Base-by-base conservation (phyloP, 2,329 filamentous ascomycete species). In the Helicocarpus griseus region DNA sequence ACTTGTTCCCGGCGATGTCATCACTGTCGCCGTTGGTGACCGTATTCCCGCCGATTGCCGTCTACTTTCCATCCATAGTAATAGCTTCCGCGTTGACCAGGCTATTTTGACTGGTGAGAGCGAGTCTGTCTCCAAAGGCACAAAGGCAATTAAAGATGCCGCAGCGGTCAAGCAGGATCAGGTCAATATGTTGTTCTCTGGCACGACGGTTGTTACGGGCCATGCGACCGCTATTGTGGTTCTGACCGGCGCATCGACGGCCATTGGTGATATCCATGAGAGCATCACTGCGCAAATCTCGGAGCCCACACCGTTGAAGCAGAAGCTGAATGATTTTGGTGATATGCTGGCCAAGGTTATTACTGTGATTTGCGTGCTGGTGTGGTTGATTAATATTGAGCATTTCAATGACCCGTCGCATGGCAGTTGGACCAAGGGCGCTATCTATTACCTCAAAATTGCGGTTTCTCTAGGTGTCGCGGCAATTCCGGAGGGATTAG, bases 401-500 rank as follows among this genome's bases (percentile, higher is more conserved):
- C 89, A 98, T 75, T 98, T 98, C 77, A 93, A 82, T 65, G 93
- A 98, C 64, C 89, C 90, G 26, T 86, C 87, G 58, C 91, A 96
- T 62, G 93, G 93, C 62, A 86, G 82, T 69, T 96, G 89, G 85
- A 81, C 88, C 57, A 98, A 97, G 76, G 93, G 93, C 54, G 93
- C 93, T 54, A 97, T 98, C 64, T 98, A 98, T 78, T 98, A 98
- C 71, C 82, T 98, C 63, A 98, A 98, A 78, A 98, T 98, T 66
- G 93, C 93, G 39, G 94, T 98, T 39, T 98, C 93, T 47, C 86
- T 98, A 35, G 94, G 93, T 70, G 93, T 98, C 39, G 93, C 93
- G 44, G 93, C 94, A 58, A 98, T 98, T 64, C 93, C 93, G 0
- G 93, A 98, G 73, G 93, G 94, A 69, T 80, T 98, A 43, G 93